Conservation (phyloP, 2,329 filamentous ascomycete species). For the Sodiomyces alkalinus region DNA sequence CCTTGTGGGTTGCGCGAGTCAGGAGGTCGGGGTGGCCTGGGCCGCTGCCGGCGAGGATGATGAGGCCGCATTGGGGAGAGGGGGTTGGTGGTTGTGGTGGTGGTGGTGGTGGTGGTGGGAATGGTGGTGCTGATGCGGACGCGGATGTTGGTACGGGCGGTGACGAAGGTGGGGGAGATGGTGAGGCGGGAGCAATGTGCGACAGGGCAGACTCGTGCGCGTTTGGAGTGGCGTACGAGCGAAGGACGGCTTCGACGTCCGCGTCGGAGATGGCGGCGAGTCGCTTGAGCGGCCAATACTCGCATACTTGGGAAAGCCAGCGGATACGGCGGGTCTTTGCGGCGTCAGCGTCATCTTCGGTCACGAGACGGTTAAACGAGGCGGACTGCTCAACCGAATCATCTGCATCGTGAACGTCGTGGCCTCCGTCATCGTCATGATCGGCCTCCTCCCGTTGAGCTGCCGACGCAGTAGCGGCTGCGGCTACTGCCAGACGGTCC, state of each 20-base stretch:
- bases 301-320: slow-evolving; percentile 92
- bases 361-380: slow-evolving; percentile 71
- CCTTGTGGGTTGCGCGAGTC: slow-evolving; percentile 66
- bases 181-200: slow-evolving; percentile 4
- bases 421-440: slow-evolving; percentile 19
- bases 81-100: slow-evolving; percentile 9
- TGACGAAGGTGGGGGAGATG: slow-evolving; percentile 10
- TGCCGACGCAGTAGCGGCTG: slow-evolving; percentile 18
- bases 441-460: too few relatives aligned
- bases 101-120: too few relatives aligned
- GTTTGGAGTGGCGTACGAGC: slow-evolving; percentile 45
- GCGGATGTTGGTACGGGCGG: slow-evolving; percentile 7
- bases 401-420: too few relatives aligned
- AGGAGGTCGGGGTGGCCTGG: slow-evolving; percentile 87
- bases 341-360: slow-evolving; percentile 55
- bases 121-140: slow-evolving; percentile 12
- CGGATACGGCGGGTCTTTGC: slow-evolving; percentile 71
- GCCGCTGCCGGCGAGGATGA: slow-evolving; percentile 82
- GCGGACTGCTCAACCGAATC: slow-evolving; percentile 62
- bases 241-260: slow-evolving; percentile 65
- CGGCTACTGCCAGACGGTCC: slow-evolving; percentile 32
- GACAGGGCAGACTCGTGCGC: background rate
- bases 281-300: slow-evolving; percentile 88
- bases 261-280: slow-evolving; percentile 66
- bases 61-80: slow-evolving; percentile 38